Base-by-base conservation (phyloP, 352 stramenopile species). In the Thalassiosira livingstoniorum region DNA sequence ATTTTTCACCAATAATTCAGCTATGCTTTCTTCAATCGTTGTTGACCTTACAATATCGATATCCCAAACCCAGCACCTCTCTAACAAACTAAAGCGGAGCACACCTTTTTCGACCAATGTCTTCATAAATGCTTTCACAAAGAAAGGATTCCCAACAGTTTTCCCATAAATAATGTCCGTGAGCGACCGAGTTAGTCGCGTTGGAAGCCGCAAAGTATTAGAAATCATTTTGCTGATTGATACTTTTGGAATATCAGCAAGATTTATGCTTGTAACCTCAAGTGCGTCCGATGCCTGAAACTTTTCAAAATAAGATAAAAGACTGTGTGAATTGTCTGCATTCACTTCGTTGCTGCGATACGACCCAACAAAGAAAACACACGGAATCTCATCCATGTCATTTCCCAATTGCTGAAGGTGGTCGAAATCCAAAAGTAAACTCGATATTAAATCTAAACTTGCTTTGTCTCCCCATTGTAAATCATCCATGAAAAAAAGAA, bases 311-410 rank as follows among this genome's bases (percentile, higher is more conserved):
- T 62, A 71, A n/a, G n/a, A 31, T 45, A 54, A 43, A 25, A 81
- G 74, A 21, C 5, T 45, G 45, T 76, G 62, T 35, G 27, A n/a
- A 13, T 39, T 45, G 53, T 65, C 34, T n/a, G n/a, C n/a, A n/a
- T n/a, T n/a, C 21, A 76, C 74, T 55, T 81, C 64, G 51, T 76
- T 74, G 42, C 37, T 61, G 3, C 74, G 43, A 39, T 81, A 81
- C 34, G 31, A 47, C 23, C 74, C 74, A n/a, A 76, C 66, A 27
- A 75, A 75, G 37, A 68, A 18, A 11, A 75, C 53, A 65, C 66
- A 69, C 34, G 61, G 51, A 47, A n/a, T 29, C 25, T 53, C 23
- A 35, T 63, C n/a, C 13, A 23, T n/a, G 39, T 39, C 53, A 23
- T 65, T n/a, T 31, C 47, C 66, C n/a, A 65, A 65, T 29, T 65